A percentile compares a stretch with the other conserved stretches of the same genome.
phyloP scores from a whole-genome alignment of 192 early-diverging fungal genomes.

The Coemansia sp. region DNA sequence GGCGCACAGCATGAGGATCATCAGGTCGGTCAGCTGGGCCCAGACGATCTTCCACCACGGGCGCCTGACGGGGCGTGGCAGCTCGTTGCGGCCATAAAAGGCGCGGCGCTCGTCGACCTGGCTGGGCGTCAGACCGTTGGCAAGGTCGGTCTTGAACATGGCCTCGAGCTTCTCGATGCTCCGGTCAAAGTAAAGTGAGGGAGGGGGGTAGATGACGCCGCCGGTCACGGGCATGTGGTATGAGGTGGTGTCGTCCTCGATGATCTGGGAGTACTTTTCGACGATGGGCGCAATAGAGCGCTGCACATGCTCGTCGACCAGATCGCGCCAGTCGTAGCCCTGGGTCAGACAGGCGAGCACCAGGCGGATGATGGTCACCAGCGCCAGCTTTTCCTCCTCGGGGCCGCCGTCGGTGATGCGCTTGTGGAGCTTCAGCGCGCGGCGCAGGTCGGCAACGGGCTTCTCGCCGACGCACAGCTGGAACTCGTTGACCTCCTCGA shows the following conservation, averaged over 20 bases:
- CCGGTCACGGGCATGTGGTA: conserved; percentile 53
- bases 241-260: conserved; percentile 43
- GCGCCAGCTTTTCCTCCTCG: conserved; percentile 67
- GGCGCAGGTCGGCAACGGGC: conserved; percentile 75
- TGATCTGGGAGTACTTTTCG: conserved; percentile 56
- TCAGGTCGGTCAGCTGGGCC: conserved; percentile 89
- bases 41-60: conserved; percentile 77
- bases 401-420: conserved; percentile 72
- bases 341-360: conserved; percentile 72
- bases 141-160: conserved; percentile 75
- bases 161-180: conserved; percentile 73
- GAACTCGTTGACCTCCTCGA: conserved; percentile 92
- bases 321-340: conserved; percentile 86
- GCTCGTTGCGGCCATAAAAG: conserved; percentile 82
- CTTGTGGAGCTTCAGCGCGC: conserved; percentile 57
- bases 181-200: conserved; percentile 92
- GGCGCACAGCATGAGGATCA: conserved; percentile 84
- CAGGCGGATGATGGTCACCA: conserved; percentile 76
- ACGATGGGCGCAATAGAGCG: conserved; percentile 67
- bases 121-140: conserved; percentile 60
- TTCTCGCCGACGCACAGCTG: conserved; percentile 73
- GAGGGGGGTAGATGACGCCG: conserved; percentile 47
- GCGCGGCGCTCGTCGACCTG: conserved; percentile 58
- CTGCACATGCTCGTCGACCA: conserved; percentile 79
- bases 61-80: conserved; percentile 73